Base-by-base conservation (phyloP, 306 rosid genomes). In the Rubus idaeus region DNA sequence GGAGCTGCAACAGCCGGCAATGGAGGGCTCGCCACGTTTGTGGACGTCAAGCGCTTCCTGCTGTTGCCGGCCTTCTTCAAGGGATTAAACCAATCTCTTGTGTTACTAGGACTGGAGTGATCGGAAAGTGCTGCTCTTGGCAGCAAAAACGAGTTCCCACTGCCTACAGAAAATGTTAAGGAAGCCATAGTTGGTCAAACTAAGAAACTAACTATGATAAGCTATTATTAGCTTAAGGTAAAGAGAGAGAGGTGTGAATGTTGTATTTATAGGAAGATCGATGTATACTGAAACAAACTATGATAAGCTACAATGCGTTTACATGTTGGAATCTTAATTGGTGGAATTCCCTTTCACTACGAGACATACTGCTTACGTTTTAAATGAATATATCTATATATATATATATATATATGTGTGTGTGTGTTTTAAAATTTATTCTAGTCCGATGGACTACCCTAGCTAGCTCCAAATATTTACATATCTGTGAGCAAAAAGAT, bases 1-100 rank as follows among this genome's bases (percentile, higher is more conserved):
- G 68, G 93, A 64, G 82, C 47, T 55, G 81, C 52, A 16, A 73
- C 21, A 55, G 35, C 51, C 8, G 86, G 90, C 41, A 75, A 68
- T 37, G 88, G 84, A 61, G 87, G 91, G 75, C 75, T 87, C 1
- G 88, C 92, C 46, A 89, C 93, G 40, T 85, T 87, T 30, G 86
- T 70, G 1, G 85, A 51, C 30, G 85, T 70, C 67, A 83, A 82
- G 72, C 77, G 39, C 64, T 66, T 41, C 41, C 39, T 37, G 23
- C 21, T 14, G 12, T 8, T 63, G 49, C 68, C 13, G 73, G n/a
- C 13, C 42, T 73, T 82, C 68, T 23, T 13, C 42, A 70, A 67
- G 16, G 87, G 75, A 37, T 37, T 49, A 82, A 81, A 60, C 35
- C 66, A 61, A 5, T 73, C 45, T 23, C 46, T 74, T 16, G 56